Conservation (phyloP, 768 basidiomycete genomes). For the Suillus sp. region DNA sequence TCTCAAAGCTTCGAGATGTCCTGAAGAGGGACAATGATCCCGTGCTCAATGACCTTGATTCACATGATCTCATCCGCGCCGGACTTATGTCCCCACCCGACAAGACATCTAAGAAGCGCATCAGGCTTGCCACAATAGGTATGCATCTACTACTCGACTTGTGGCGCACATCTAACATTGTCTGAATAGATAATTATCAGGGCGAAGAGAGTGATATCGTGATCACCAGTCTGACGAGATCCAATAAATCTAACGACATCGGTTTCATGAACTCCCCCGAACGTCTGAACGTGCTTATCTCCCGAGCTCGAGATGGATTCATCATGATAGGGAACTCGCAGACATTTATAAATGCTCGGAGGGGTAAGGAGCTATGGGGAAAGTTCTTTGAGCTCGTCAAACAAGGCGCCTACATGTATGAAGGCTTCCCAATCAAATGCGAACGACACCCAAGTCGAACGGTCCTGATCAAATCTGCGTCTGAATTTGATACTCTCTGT, state of each 20-base stretch:
- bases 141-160: constrained; percentile 11
- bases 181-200: constrained; percentile 66
- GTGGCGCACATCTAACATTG: neutral
- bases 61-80: constrained; percentile 56
- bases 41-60: constrained; percentile 63
- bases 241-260: constrained; percentile 56
- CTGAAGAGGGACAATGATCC: constrained; percentile 56
- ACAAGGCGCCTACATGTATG: constrained; percentile 48
- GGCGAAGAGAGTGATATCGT: constrained; percentile 77
- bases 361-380: constrained; percentile 54
- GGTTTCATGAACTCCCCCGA: constrained; percentile 75
- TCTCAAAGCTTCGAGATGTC: constrained; percentile 49
- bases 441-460: constrained; percentile 51
- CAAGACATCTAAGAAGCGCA: constrained; percentile 42
- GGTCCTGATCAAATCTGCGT: constrained; percentile 40
- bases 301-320: constrained; percentile 64
- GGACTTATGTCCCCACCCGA: constrained; percentile 48
- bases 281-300: constrained; percentile 70
- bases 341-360: constrained; percentile 56
- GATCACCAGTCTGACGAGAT: constrained; percentile 59
- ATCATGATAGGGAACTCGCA: constrained; percentile 66
- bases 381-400: constrained; percentile 49
- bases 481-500: constrained; percentile 50
- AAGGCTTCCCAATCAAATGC: constrained; percentile 62
- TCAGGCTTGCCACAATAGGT: constrained; percentile 72